Evolutionary conservation across 352 stramenopile species (phyloP).

Genomic region (Globisporangium cederbergense): DNA sequence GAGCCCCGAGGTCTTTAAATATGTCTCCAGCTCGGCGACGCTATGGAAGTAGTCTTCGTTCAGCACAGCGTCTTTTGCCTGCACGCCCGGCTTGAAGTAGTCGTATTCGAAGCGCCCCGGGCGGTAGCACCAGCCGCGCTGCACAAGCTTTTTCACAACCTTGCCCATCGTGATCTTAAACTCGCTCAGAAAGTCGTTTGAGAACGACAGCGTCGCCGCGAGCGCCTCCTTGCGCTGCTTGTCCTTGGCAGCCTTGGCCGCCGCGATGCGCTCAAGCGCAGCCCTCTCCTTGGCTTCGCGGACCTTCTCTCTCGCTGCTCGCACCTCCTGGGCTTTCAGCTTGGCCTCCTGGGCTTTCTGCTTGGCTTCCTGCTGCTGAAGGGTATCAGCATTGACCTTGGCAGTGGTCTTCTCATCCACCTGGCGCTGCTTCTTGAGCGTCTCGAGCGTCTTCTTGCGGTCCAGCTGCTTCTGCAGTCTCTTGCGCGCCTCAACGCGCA

Average conservation of each 20-base stretch:
- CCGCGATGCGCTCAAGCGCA: background rate
- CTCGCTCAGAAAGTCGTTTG: constrained; percentile 9
- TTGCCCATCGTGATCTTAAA: constrained; percentile 58
- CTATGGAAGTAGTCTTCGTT: constrained; percentile 82
- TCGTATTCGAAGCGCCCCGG: constrained; percentile 79
- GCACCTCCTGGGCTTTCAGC: background rate
- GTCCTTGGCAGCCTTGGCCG: background rate
- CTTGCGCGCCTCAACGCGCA: constrained; percentile 38
- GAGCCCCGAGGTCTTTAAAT: constrained; percentile 59
- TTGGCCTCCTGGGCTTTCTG: constrained; percentile 4
- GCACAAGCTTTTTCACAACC: constrained; percentile 45
- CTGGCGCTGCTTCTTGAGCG: constrained; percentile 25
- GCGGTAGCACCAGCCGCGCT: constrained; percentile 64
- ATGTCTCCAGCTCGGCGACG: constrained; percentile 52
- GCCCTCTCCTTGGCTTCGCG: constrained; percentile 2
- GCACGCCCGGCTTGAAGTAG: constrained; percentile 74
- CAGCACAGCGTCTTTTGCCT: constrained; percentile 39
- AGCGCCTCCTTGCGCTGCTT: background rate
- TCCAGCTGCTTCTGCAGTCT: constrained; percentile 11
- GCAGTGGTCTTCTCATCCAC: constrained; percentile 18
- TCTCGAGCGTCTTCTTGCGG: constrained; percentile 17
- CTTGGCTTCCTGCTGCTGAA: background rate
- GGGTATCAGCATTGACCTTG: constrained; percentile 11
- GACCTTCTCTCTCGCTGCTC: constrained; percentile 2
- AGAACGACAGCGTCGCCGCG: constrained; percentile 7